Base-by-base conservation (phyloP, 2,329 filamentous ascomycete genomes). In the Clonostachys sp. region DNA sequence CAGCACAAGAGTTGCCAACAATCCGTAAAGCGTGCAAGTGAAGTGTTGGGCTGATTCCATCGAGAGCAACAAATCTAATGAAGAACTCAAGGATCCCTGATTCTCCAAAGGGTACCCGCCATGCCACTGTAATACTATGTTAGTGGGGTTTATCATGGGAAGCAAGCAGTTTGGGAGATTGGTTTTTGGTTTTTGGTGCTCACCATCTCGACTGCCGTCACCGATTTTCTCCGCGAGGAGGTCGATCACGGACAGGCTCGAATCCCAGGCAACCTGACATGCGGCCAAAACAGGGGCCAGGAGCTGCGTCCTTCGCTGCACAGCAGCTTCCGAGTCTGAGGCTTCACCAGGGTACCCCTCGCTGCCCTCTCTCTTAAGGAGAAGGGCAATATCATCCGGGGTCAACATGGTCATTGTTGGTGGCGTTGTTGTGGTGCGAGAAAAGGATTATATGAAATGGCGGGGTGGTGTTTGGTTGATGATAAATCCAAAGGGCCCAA, bases 1-100 rank as follows among this genome's bases (percentile, higher is more conserved):
- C 81, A 17, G 81, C 82, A 51, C 79, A 84, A 10, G 78, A 77
- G 58, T 86, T 86, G 13, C 81, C 82, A 14, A 81, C 68, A 17
- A 84, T 61, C 20, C 82, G 77, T 14, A 85, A 64, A 8, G 73
- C 63, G 47, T 84, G 81, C 8, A 78, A 66, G 41, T 71, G 71
- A n/a, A 83, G 64, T 2, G 66, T 57, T 34, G 69, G 65, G 10
- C 62, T 61, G 35, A 75, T 52, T 2, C 59, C 63, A 5, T 69
- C 61, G 1, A 60, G 57, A 6, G 63, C 62, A 9, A 82, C 57
- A 12, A 79, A 55, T 12, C 65, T 60, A 14, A 83, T 66, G 54
- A 81, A 80, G 61, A 82, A 79, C 17, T 73, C 68, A 9, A 85
- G 60, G 34, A 84, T 63, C 3, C 80, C 79, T 0, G 81, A 81